Percentiles rank a stretch among this genome's conserved stretches.
Conservation (phyloP, 2,329 filamentous ascomycete species). For the Penicillium sp. region DNA sequence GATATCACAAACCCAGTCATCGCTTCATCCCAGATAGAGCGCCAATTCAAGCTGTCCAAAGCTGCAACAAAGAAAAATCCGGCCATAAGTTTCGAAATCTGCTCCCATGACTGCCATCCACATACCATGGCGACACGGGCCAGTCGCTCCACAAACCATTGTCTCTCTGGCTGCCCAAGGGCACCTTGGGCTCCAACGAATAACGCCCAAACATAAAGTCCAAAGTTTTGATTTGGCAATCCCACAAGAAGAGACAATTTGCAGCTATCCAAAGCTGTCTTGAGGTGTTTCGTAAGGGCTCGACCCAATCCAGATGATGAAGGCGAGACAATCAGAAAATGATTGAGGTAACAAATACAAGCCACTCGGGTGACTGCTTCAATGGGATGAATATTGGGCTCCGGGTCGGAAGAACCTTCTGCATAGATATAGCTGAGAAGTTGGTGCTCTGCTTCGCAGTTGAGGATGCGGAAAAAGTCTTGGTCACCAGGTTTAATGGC, state of each 20-base stretch:
- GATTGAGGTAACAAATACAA: constrained; percentile 30
- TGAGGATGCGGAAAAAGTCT: constrained; percentile 32
- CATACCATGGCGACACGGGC: constrained; percentile 23
- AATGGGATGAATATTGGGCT: constrained; percentile 21
- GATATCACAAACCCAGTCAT: constrained; percentile 20
- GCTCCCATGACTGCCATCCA: constrained; percentile 30
- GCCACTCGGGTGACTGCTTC: constrained; percentile 32
- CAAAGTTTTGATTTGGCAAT: constrained; percentile 18
- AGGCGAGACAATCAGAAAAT: constrained; percentile 32
- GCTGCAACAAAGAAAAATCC: constrained; percentile 29
- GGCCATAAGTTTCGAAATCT: constrained; percentile 23
- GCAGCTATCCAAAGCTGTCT: constrained; percentile 19
- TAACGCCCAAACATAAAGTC: constrained; percentile 30
- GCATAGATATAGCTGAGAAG: constrained; percentile 37
- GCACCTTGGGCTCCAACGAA: constrained; percentile 35
- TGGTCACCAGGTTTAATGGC: constrained; percentile 26
- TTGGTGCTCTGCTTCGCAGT: constrained; percentile 37
- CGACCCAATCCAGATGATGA: constrained; percentile 33
- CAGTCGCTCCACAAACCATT: constrained; percentile 32
- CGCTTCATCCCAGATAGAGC: constrained; percentile 30
- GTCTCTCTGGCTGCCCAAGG: constrained; percentile 23
- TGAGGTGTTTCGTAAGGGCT: constrained; percentile 31
- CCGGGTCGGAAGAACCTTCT: background rate
- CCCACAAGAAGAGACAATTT: constrained; percentile 12
- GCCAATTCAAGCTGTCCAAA: constrained; percentile 26